Conservation (phyloP, 1,284 basidiomycete species). For the Anthracocystis setariae region DNA sequence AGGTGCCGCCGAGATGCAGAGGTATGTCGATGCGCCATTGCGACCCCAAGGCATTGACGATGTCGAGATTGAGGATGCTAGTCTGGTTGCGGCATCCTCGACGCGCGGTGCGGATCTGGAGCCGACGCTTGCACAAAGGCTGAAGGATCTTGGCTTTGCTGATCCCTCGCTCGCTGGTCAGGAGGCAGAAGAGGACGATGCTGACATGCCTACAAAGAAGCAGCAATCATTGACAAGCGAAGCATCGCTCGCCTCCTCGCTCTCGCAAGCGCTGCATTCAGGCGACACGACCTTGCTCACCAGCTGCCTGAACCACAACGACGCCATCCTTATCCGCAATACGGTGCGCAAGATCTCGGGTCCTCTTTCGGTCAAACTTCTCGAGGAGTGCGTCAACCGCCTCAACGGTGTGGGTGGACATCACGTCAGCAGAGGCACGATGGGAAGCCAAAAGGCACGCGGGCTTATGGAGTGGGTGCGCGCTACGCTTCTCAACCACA, state of each 20-base stretch:
- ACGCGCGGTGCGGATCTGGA: constrained; percentile 27
- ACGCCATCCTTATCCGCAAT: constrained; percentile 82
- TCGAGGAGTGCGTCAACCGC: constrained; percentile 88
- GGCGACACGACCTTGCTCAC: constrained; percentile 88
- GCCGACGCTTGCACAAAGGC: constrained; percentile 55
- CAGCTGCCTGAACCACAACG: constrained; percentile 85
- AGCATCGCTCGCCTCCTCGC: constrained; percentile 88
- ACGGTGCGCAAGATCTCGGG: constrained; percentile 88
- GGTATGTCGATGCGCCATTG: constrained; percentile 51
- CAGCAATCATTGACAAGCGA: constrained; percentile 74
- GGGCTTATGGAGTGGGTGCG: constrained; percentile 89
- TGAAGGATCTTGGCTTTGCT: constrained; percentile 48
- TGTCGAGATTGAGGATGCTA: constrained; percentile 40
- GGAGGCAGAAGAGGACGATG: constrained; percentile 39
- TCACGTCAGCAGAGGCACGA: constrained; percentile 55
- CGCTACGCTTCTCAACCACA: constrained; percentile 85
- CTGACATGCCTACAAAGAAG: constrained; percentile 33
- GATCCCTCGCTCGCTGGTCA: constrained; percentile 39
- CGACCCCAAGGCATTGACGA: constrained; percentile 36
- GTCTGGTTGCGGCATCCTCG: constrained; percentile 13
- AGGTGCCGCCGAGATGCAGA: constrained; percentile 43
- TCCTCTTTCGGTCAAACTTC: constrained; percentile 85
- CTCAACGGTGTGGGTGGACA: constrained; percentile 79
- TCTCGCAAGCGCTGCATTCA: constrained; percentile 96
- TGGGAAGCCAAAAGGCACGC: constrained; percentile 67